Evolutionary conservation across 2,329 filamentous ascomycete genomes (phyloP).

Genomic region (Botrytis medusae): DNA sequence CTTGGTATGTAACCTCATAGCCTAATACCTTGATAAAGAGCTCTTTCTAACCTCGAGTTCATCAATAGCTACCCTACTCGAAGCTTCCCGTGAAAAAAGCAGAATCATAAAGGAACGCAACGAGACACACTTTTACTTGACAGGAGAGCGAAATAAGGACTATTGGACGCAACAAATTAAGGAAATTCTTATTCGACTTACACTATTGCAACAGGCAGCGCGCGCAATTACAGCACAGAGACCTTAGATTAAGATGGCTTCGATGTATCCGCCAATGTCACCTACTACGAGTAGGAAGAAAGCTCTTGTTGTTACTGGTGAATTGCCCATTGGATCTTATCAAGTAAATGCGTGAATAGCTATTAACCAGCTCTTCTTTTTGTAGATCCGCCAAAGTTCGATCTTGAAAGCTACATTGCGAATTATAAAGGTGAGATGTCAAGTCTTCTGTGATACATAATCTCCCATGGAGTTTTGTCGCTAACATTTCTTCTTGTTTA

Average conservation of each 20-base stretch:
- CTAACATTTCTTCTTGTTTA: constrained; percentile 41
- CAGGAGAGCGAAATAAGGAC: neutral
- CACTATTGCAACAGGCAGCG: neutral
- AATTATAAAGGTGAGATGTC: constrained; percentile 73
- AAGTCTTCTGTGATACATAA: neutral
- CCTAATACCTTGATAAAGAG: neutral
- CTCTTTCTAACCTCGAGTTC: constrained; percentile 4
- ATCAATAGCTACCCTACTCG: neutral
- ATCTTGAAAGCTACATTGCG: constrained; percentile 84
- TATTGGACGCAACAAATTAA: neutral
- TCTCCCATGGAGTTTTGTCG: neutral
- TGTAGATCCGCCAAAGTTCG: constrained; percentile 69
- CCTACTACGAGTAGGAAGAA: constrained; percentile 28
- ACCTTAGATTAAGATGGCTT: constrained; percentile 8
- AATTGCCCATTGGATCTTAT: neutral
- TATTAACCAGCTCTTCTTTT: constrained; percentile 18
- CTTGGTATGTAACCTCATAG: neutral
- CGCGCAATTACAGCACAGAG: neutral
- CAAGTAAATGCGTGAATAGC: neutral
- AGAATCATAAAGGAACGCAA: neutral
- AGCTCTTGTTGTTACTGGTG: constrained; percentile 29
- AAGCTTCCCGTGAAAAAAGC: neutral
- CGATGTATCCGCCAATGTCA: constrained; percentile 17
- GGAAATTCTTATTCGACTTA: neutral
- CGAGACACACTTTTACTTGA: neutral